Evolutionary conservation across 2,329 filamentous ascomycete species (phyloP), one percentile per base, ranked within the genome.

Genomic region (Trichoderma cornu-damae): DNA sequence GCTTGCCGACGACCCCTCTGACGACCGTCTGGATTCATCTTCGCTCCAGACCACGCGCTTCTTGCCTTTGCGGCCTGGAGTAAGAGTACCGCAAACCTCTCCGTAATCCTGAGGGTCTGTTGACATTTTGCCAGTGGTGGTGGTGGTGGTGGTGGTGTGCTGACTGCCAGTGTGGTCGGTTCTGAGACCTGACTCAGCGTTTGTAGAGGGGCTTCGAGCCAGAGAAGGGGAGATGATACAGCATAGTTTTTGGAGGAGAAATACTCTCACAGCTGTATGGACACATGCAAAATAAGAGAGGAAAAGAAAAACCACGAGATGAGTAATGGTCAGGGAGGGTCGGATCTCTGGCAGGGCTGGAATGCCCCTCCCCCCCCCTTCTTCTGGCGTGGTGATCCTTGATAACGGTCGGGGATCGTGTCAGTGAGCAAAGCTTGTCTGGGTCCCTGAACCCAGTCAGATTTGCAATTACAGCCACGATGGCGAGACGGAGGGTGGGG

Each of bases 1-100:
- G 44, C 24, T 53, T 26, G 42, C 42, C 11, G 57, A 53, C 14
- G 49, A 53, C 30, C 50, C 30, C 22, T 48, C 18, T n/a, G 48
- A 53, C 11, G 26, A 14, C 20, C 14, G 26, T 16, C 61, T 48
- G 32, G 51, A 54, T 40, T 62, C 66, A 42, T 67, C 64, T 50
- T 67, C 68, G 61, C 65, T 69, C 58, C 70, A 75, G 49, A 68
- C 73, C 12, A 75, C 73, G 42, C 69, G 67, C 67, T 75, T 75
- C 68, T 75, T 75, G 50, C 72, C 70, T 61, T 65, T 74, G 49
- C 65, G 69, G 51, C 62, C 58, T 22, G 71, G 69, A 32, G 68
- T 69, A 55, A 65, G 62, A 57, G 66, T 62, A 62, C 67, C 66
- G 46, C 64, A 69, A 16, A 64, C 61, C 22, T 62, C 63, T 50